Evolutionary conservation across 1,284 basidiomycete species (phyloP), one percentile per base, ranked within the genome.

Genomic region (Trametes hirsuta): DNA sequence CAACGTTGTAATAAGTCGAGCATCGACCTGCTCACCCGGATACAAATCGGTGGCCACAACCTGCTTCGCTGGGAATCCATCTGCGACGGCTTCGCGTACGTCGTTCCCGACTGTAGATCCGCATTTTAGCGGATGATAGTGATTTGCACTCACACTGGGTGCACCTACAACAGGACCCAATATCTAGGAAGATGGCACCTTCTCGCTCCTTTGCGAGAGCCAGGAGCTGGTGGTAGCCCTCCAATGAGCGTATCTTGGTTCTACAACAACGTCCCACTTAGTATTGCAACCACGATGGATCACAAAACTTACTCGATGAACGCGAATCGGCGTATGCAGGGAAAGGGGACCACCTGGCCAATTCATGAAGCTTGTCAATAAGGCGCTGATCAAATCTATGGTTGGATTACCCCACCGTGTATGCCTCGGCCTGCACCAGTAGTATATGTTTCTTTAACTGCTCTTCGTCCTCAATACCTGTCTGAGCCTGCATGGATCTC

Each of bases 81-180:
- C 80, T 14, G 68, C 68, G 12, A 78, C 74, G 0, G 71, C 75
- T 63, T 79, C 81, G 44, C 80, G 67, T 9, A 75, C 55, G 54
- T 81, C 80, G 53, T 77, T 79, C 1, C 80, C 81, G 59, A 83
- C 80, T 81, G 51, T 2, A n/a, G 15, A 8, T 48, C 21, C 4
- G n/a, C 2, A 22, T 22, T 6, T 35, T 6, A 46, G 44, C 24
- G 6, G 9, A 10, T 8, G 30, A 4, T 30, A 30, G 30, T 30
- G 8, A 30, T 8, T 46, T 24, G 44, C 6, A 25, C 12, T 21
- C n/a, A 11, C 4, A 22, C 3, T 18, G 18, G 18, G 22, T 24
- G 21, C 15, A 71, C 80, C 68, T 62, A 84, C 83, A 82, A 65
- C 81, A 83, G 65, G 81, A 83, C 12, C 74, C 77, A 6, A 79